phyloP scores from a whole-genome alignment of 2,329 filamentous ascomycete species.

The Beauveria caledonica region DNA sequence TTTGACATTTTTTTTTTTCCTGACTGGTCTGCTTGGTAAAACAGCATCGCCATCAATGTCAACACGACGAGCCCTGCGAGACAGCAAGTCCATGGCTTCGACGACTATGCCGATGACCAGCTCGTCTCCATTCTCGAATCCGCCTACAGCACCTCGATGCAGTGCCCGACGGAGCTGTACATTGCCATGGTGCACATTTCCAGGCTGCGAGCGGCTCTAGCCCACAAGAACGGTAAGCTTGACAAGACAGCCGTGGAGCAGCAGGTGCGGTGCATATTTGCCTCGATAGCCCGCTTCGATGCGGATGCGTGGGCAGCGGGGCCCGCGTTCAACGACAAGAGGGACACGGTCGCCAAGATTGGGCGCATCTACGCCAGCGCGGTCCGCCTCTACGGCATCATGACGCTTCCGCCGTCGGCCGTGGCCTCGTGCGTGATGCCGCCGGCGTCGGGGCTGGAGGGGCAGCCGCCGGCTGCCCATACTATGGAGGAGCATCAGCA shows the following conservation, averaged over 20 bases:
- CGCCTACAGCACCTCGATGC: neutral
- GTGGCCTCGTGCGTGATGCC: neutral
- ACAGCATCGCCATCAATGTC: neutral
- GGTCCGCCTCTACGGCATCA: neutral
- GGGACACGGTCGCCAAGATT: neutral
- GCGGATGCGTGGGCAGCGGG: neutral
- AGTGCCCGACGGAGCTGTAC: neutral
- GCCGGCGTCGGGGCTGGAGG: neutral
- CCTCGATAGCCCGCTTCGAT: neutral
- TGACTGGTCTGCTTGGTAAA: too few relatives aligned
- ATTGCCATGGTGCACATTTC: neutral
- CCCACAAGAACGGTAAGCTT: neutral
- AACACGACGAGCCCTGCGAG: neutral
- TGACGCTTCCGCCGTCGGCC: conserved; percentile 1
- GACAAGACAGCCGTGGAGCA: neutral
- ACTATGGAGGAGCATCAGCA: too few relatives aligned
- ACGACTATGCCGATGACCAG: neutral
- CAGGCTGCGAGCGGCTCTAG: neutral
- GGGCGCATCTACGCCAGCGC: neutral
- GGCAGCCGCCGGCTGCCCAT: too few relatives aligned
- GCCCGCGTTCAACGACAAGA: neutral
- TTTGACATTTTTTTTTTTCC: neutral
- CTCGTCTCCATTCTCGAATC: neutral
- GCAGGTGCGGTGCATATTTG: neutral
- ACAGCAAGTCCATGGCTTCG: neutral